Evolutionary conservation across 2,329 filamentous ascomycete species (phyloP).

Genomic region (Ceratocystis colombiana): DNA sequence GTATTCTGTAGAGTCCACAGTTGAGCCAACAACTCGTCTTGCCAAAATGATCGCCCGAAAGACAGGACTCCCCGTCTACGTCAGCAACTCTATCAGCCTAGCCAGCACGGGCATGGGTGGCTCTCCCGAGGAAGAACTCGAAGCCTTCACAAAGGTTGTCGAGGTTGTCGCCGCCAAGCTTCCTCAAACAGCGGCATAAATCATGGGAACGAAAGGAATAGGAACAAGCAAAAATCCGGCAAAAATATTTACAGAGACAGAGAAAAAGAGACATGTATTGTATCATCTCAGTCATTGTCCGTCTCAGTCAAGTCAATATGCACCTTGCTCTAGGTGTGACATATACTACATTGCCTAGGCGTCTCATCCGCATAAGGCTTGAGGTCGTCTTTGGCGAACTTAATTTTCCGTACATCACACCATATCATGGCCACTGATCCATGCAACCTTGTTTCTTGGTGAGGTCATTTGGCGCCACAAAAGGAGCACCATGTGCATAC

Average conservation of each 20-base stretch:
- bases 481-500: background rate
- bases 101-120: conserved; percentile 63
- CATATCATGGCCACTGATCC: background rate
- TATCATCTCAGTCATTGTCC: background rate
- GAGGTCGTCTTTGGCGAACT: background rate
- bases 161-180: conserved; percentile 46
- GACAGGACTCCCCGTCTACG: conserved; percentile 67
- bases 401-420: conserved; percentile 3
- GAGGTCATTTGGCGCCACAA: conserved; percentile 4
- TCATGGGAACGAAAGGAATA: background rate
- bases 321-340: background rate
- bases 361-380: conserved; percentile 2
- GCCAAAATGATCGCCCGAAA: conserved; percentile 73
- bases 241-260: background rate
- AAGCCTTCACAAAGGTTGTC: conserved; percentile 66
- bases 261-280: conserved; percentile 3
- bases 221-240: background rate
- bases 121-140: conserved; percentile 87
- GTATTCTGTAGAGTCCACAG: conserved; percentile 61
- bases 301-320: background rate
- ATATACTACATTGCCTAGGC: background rate
- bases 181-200: background rate
- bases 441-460: background rate
- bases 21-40: conserved; percentile 79
- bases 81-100: conserved; percentile 78